Evolutionary conservation across 306 rosid species (phyloP).

Genomic region (Quercus dentata): DNA sequence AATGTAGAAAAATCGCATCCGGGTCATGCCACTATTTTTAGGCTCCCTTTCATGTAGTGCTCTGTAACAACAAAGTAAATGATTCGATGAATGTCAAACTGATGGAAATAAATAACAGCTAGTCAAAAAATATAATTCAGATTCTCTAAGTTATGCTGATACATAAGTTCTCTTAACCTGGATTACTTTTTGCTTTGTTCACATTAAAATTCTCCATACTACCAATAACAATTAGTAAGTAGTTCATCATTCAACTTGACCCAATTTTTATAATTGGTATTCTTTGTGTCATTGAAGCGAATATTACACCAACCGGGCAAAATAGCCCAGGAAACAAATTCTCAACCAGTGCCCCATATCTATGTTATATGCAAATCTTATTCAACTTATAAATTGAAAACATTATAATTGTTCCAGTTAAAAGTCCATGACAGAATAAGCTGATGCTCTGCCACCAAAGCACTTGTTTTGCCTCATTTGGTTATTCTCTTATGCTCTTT

Average conservation of each 20-base stretch:
- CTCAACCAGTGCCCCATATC: conserved; percentile 22
- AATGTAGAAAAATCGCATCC: conserved; percentile 81
- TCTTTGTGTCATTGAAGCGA: conserved; percentile 19
- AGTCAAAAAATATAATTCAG: neutral
- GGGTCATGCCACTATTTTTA: conserved; percentile 54
- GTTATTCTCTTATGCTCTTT: neutral
- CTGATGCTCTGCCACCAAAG: conserved; percentile 20
- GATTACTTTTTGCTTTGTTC: conserved; percentile 23
- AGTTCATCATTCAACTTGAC: conserved; percentile 20
- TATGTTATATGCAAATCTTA: neutral
- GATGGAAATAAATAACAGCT: conserved; percentile 6
- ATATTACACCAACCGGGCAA: conserved; percentile 32
- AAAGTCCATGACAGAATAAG: neutral
- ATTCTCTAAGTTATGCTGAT: conserved; percentile 14
- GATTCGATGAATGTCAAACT: conserved; percentile 1
- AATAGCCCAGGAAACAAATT: conserved; percentile 27
- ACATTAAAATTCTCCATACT: conserved; percentile 26
- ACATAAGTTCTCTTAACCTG: conserved; percentile 18
- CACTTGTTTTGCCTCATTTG: conserved; percentile 23
- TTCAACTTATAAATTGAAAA: neutral
- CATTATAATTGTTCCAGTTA: neutral
- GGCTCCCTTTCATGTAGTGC: conserved; percentile 91
- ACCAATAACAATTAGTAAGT: conserved; percentile 22
- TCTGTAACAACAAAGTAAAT: conserved; percentile 39
- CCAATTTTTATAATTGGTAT: conserved; percentile 18